Evolutionary conservation across 495 filamentous ascomycete genomes (phyloP), one percentile per base, ranked within the genome.

Genomic region (Umbilicaria muhlenbergii): DNA sequence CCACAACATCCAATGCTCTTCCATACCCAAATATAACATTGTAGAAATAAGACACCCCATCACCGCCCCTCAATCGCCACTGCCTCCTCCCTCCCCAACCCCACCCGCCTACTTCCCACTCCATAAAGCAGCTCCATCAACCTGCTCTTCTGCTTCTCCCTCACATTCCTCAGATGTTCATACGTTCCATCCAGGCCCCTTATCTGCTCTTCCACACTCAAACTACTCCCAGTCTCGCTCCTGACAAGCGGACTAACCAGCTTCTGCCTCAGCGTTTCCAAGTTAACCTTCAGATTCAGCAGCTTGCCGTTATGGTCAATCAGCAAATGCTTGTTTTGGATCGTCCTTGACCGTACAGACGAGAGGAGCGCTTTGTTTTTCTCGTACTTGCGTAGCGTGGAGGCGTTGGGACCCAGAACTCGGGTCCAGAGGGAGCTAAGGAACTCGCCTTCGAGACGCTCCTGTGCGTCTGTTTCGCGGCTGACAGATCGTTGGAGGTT

Each of bases 401-500:
- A 60, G 3, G 78, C 73, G 44, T 83, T 79, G 21, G 81, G 65
- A 0, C 85, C 85, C 0, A 94, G 72, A 5, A 93, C 74, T 19
- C 80, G 77, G 1, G 81, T 84, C 87, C 87, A 94, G 1, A 94
- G 71, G 0, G 80, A 83, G 12, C 75, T 77, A 19, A 94, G 78
- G 52, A 92, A 70, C 44, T 92, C 83, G 46, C 69, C 74, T 54
- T 93, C 82, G 12, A 75, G 70, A 4, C 77, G 73, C 48, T 92
- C 84, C 50, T 94, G 85, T 24, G 74, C 67, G 48, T 82, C 80
- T 15, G 74, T 71, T 54, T 94, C 87, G 56, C 83, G 82, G 33
- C 81, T 74, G 8, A 93, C 86, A n/a, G 80, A 81, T 37, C 87
- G 80, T 35, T 83, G 83, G 0, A 94, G 68, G 54, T 91, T 94